A percentile compares a stretch with the other conserved stretches of the same genome.
These are phyloP conservation scores for Gastrolobium villosum DNA, from an alignment of 306 rosid genomes.

Conservation along the genomic window DNA sequence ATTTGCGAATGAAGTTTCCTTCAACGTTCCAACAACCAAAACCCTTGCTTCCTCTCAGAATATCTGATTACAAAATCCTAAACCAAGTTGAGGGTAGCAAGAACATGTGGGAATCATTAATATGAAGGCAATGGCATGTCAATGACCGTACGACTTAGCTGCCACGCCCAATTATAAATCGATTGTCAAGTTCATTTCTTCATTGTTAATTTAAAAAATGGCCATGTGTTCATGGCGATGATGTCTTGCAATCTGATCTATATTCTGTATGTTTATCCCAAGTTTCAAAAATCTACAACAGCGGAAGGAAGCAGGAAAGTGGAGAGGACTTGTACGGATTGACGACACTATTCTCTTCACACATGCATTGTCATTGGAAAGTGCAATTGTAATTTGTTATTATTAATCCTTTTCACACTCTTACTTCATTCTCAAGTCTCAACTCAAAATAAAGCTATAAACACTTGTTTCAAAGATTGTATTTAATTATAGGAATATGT, in stretches of 20 bases:
- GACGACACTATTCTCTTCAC: slow-evolving; percentile 63
- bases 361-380: slow-evolving; percentile 51
- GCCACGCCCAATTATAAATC: slow-evolving; percentile 52
- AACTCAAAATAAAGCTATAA: slow-evolving; percentile 8
- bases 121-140: slow-evolving; percentile 39
- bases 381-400: slow-evolving; percentile 44
- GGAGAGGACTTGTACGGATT: slow-evolving; percentile 63
- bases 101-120: slow-evolving; percentile 62
- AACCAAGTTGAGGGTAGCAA: slow-evolving; percentile 44
- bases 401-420: not conserved
- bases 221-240: slow-evolving; percentile 10
- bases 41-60: slow-evolving; percentile 38
- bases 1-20: slow-evolving; percentile 63
- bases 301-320: slow-evolving; percentile 49
- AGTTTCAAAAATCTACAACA: slow-evolving; percentile 29
- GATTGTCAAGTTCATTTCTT: slow-evolving; percentile 9
- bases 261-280: slow-evolving; percentile 21
- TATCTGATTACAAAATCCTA: slow-evolving; percentile 51
- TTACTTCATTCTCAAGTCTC: slow-evolving; percentile 17
- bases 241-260: slow-evolving; percentile 45
- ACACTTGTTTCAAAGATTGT: not conserved
- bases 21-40: slow-evolving; percentile 50
- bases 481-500: not conserved
- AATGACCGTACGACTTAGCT: slow-evolving; percentile 47
- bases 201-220: slow-evolving; percentile 25